These are phyloP conservation scores for Hygrophoropsis aurantiaca DNA, from an alignment of 768 basidiomycete genomes.

Conservation along the genomic window DNA sequence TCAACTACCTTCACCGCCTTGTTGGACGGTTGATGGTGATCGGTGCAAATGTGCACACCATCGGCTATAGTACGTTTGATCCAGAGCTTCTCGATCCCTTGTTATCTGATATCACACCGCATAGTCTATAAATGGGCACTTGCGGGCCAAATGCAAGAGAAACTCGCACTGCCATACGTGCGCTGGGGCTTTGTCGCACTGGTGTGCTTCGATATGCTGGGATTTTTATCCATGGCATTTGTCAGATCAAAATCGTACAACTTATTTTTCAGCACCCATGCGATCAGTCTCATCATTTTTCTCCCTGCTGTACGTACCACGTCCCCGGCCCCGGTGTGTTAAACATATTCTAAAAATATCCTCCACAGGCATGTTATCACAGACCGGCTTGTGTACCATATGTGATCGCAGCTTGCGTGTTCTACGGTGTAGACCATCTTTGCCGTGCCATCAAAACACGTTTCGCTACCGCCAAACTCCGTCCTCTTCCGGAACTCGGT, in stretches of 20 bases:
- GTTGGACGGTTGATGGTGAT: conserved; percentile 43
- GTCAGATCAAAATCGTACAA: conserved; percentile 43
- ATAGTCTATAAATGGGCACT: conserved; percentile 31
- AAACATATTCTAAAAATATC: background rate
- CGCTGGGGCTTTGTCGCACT: conserved; percentile 36
- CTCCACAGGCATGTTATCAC: conserved; percentile 23
- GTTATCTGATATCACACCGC: background rate
- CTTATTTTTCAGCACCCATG: conserved; percentile 43
- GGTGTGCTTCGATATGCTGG: conserved; percentile 34
- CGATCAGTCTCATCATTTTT: conserved; percentile 41
- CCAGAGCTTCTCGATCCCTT: background rate
- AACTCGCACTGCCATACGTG: conserved; percentile 11
- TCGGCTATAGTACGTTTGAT: conserved; percentile 37
- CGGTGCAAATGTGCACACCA: conserved; percentile 40
- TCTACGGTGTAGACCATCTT: conserved; percentile 47
- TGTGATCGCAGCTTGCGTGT: conserved; percentile 35
- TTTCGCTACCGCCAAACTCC: conserved; percentile 41
- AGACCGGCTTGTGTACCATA: conserved; percentile 36
- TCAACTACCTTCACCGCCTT: conserved; percentile 59
- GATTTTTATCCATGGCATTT: conserved; percentile 38
- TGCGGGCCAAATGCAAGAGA: conserved; percentile 12
- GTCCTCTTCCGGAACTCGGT: conserved; percentile 43
- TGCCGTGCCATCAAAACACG: conserved; percentile 49
- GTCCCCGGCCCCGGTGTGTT: conserved; percentile 6
- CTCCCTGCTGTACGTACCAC: conserved; percentile 32